These are phyloP conservation scores for Trifolium pratense DNA, from an alignment of 306 rosid species.

Conservation along the genomic window DNA sequence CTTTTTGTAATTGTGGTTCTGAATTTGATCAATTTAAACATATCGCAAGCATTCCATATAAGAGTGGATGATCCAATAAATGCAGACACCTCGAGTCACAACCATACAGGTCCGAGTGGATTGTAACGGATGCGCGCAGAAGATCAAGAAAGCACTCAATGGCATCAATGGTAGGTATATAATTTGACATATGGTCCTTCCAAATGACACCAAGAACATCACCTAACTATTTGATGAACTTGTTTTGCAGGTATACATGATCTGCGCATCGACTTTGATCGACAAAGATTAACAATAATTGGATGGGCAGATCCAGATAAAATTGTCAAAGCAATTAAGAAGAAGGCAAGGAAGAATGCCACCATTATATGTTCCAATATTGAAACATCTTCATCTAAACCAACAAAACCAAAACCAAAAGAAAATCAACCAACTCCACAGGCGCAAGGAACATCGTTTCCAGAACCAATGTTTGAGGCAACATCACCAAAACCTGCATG, in stretches of 20 bases:
- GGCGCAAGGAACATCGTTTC: conserved; percentile 21
- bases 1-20: background rate
- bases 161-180: conserved; percentile 68
- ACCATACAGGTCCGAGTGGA: conserved; percentile 88
- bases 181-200: conserved; percentile 13
- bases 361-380: conserved; percentile 63
- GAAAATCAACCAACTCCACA: conserved; percentile 29
- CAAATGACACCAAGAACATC: background rate
- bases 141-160: conserved; percentile 78
- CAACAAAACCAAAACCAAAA: conserved; percentile 40
- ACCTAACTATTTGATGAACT: background rate
- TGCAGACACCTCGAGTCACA: conserved; percentile 74
- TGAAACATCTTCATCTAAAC: conserved; percentile 48
- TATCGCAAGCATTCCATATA: conserved; percentile 11
- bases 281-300: conserved; percentile 69
- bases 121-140: conserved; percentile 92
- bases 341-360: conserved; percentile 79
- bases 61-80: conserved; percentile 34
- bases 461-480: conserved; percentile 30
- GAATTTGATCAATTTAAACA: conserved; percentile 26
- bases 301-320: conserved; percentile 92
- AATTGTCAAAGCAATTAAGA: conserved; percentile 78
- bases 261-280: conserved; percentile 63
- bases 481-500: conserved; percentile 39
- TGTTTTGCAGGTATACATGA: conserved; percentile 76